Evolutionary conservation across 1,139 yeast species (phyloP), one percentile per base, ranked within the genome.

Genomic region (Geotrichum citri-aurantii): DNA sequence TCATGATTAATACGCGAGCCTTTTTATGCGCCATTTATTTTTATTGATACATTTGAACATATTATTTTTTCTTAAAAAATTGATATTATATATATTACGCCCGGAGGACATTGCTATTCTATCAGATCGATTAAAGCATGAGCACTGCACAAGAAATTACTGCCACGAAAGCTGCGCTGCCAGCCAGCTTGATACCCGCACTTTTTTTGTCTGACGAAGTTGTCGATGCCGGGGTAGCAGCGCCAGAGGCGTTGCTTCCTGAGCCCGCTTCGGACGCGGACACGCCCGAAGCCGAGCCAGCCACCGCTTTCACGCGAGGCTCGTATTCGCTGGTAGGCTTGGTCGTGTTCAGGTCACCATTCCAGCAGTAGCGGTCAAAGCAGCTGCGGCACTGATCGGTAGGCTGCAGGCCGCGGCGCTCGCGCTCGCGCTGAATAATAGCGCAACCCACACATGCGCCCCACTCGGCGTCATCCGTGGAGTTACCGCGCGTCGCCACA

Each of bases 401-500:
- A 63, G 84, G 85, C 21, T 80, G 77, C 33, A 79, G 72, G 40
- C 86, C 85, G 54, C 79, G 75, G 67, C 95, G 81, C 75, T 90
- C 95, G 69, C 86, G 86, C 58, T 86, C 83, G 71, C 97, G 83
- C 73, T 90, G 86, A 60, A 91, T 78, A 57, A 91, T 82, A 8
- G 97, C 97, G 77, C 98, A 91, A 1, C 92, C 89, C 56, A 91
- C 81, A 77, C 97, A 91, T 7, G 86, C 81, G 56, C 81, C 78
- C 86, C 91, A 91, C 58, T 86, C 86, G 1, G 77, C 72, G 67
- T 88, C 95, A 49, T 85, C 75, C 4, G 97, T 87, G 50, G 83
- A 75, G 70, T 90, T 90, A 65, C 80, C 79, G 70, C 90, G 82
- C 0, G 96, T 80, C 29, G 88, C 82, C 42, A 82, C 81, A 70